Conservation (phyloP, 2,329 filamentous ascomycete genomes). For the Remersonia thermophila region DNA sequence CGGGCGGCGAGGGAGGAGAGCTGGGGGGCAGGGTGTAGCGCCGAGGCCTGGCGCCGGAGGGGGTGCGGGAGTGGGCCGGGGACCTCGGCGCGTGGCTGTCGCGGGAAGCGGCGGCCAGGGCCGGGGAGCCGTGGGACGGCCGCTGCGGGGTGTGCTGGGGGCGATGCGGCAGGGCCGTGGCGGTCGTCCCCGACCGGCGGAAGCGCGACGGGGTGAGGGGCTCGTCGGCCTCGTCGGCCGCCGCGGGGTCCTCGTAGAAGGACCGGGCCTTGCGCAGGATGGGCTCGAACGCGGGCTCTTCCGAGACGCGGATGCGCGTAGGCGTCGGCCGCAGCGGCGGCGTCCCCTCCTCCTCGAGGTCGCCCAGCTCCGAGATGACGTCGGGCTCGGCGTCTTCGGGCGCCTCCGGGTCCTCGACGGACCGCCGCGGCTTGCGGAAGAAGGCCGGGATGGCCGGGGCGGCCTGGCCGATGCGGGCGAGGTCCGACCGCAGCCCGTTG, state of each 20-base stretch:
- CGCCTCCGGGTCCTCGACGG: not conserved
- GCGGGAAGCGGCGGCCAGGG: too few relatives aligned
- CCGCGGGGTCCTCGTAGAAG: constrained; percentile 8
- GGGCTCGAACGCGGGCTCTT: constrained; percentile 11
- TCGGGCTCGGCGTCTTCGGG: constrained; percentile 9
- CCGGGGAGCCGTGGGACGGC: too few relatives aligned
- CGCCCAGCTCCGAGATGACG: constrained; percentile 37
- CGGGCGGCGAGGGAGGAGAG: constrained; percentile 1
- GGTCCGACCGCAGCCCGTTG: constrained; percentile 27
- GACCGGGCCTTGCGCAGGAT: constrained; percentile 12
- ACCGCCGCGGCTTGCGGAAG: constrained; percentile 8
- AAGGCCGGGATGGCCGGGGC: constrained; percentile 15
- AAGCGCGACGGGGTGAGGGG: constrained; percentile 8
- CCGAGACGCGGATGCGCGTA: constrained; percentile 7
- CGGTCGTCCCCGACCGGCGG: too few relatives aligned
- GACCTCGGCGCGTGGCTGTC: too few relatives aligned
- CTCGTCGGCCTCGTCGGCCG: not conserved
- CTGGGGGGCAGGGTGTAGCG: too few relatives aligned
- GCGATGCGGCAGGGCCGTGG: too few relatives aligned
- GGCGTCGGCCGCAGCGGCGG: constrained; percentile 8
- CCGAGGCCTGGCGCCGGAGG: too few relatives aligned
- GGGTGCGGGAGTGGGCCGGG: too few relatives aligned
- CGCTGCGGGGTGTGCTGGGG: too few relatives aligned
- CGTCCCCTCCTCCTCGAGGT: constrained; percentile 35
- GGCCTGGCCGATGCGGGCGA: constrained; percentile 21